Evolutionary conservation across 768 basidiomycete genomes (phyloP), one percentile per base, ranked within the genome.

Genomic region (Auriscalpium microsporum): DNA sequence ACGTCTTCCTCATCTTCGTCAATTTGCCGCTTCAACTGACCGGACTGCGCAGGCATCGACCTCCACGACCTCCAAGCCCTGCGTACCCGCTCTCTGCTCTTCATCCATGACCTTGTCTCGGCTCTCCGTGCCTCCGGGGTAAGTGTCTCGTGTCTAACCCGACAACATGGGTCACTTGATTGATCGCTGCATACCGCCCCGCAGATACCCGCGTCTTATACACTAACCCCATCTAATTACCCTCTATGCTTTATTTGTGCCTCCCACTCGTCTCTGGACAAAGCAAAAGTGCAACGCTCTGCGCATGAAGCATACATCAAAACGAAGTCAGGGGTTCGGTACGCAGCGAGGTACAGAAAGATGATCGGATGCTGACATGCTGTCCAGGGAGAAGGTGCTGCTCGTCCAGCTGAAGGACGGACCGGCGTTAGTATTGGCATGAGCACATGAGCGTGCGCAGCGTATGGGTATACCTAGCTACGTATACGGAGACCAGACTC

Each of bases 1-100:
- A 65, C 60, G 82, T 68, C 42, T 47, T 14, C 10, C 49, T n/a
- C 48, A 5, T 34, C 16, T 45, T 17, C 23, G 17, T n/a, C 48
- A 8, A 17, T 34, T 16, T 11, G 38, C 23, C 14, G 50, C 19
- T 33, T 10, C 10, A 19, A 46, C 38, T 58, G 48, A 60, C 51
- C 1, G 13, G n/a, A 38, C 35, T 42, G 13, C 16, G 11, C 54
- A 86, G 85, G 75, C 63, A 67, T 79, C 58, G 84, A 87, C 67
- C 73, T 87, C 35, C 78, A 86, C 63, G 86, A 88, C 69, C 73
- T 87, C 56, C 73, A 87, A 53, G 80, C 84, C 62, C 67, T 86
- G 42, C 79, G 81, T 47, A 76, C 83, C 48, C 78, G 81, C 46
- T 78, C 80, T 44, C 72, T 88, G 13, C 59, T 78, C 28, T 83